phyloP scores from a whole-genome alignment of 768 basidiomycete species.

The Suillus placidus region DNA sequence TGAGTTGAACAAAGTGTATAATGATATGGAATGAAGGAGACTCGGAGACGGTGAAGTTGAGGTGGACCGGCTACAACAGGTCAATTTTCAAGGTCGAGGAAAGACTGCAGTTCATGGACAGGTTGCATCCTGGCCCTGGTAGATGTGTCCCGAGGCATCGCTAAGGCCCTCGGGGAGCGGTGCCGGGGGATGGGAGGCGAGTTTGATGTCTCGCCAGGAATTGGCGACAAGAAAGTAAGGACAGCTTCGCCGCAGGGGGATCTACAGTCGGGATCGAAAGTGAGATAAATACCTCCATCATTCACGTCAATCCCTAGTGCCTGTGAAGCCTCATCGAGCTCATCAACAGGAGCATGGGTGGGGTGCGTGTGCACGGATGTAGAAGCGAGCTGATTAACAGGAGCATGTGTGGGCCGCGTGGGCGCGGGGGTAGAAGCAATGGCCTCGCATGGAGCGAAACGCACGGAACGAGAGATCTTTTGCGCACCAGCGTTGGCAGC shows the following conservation, averaged over 20 bases:
- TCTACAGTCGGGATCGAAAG: conserved; percentile 27
- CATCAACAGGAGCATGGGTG: background rate
- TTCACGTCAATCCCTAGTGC: conserved; percentile 15
- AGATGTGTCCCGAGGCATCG: background rate
- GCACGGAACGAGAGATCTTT: background rate
- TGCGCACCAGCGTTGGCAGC: background rate
- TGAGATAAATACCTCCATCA: conserved; percentile 31
- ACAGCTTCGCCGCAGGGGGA: conserved; percentile 25
- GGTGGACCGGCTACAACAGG: background rate
- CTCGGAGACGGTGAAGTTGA: background rate
- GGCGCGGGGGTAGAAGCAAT: background rate
- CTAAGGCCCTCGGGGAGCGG: conserved; percentile 15
- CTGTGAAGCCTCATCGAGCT: conserved; percentile 7
- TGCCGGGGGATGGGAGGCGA: conserved; percentile 27
- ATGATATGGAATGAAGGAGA: conserved; percentile 6
- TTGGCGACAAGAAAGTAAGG: conserved; percentile 27
- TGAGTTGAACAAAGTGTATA: background rate
- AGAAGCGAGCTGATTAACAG: background rate
- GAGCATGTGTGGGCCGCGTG: background rate
- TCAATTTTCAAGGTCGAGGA: conserved; percentile 19
- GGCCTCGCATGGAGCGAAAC: background rate
- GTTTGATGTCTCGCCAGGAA: conserved; percentile 25
- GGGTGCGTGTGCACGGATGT: background rate
- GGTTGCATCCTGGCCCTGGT: conserved; percentile 12
- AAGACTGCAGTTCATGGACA: conserved; percentile 29